Evolutionary conservation across 192 early-diverging fungal genomes (phyloP).

Genomic region (Coemansia sp.): DNA sequence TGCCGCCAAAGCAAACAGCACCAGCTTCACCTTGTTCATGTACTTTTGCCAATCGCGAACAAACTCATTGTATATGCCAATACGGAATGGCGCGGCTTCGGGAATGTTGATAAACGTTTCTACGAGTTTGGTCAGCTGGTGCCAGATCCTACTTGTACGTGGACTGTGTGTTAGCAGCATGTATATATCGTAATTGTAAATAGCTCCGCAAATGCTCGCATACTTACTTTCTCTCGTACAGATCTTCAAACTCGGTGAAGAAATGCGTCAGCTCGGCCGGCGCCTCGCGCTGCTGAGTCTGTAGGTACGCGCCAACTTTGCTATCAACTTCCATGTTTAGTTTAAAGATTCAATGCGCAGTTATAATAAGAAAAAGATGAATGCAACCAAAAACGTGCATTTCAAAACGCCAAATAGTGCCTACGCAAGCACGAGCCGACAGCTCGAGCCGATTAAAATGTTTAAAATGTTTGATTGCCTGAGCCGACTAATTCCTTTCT

Average conservation of each 20-base stretch:
- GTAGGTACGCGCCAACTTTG: slow-evolving; percentile 73
- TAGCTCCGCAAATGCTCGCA: no score
- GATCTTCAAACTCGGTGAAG: slow-evolving; percentile 83
- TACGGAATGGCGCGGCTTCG: slow-evolving; percentile 71
- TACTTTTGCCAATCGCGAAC: slow-evolving; percentile 90
- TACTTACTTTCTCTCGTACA: slow-evolving; percentile 92
- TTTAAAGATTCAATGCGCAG: background rate
- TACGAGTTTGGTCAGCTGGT: slow-evolving; percentile 86
- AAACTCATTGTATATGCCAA: slow-evolving; percentile 87
- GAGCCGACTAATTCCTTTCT: background rate
- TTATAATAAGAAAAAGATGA: slow-evolving; percentile 1
- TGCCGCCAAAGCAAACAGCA: slow-evolving; percentile 76
- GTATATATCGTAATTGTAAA: no score
- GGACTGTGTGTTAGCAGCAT: background rate
- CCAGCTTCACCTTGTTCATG: slow-evolving; percentile 93
- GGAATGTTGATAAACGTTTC: slow-evolving; percentile 78
- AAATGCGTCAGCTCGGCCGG: slow-evolving; percentile 71
- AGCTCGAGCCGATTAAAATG: background rate
- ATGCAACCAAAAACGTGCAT: slow-evolving; percentile 1
- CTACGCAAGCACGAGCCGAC: background rate
- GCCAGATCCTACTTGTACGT: slow-evolving; percentile 80
- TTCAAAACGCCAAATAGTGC: background rate
- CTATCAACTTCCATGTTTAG: slow-evolving; percentile 70
- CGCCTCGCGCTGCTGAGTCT: slow-evolving; percentile 64
- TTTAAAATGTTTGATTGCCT: no score